Percentiles rank a stretch among this genome's conserved stretches.
These are phyloP conservation scores for Salix purpurea DNA, from an alignment of 345 rosid genomes.

Conservation along the genomic window DNA sequence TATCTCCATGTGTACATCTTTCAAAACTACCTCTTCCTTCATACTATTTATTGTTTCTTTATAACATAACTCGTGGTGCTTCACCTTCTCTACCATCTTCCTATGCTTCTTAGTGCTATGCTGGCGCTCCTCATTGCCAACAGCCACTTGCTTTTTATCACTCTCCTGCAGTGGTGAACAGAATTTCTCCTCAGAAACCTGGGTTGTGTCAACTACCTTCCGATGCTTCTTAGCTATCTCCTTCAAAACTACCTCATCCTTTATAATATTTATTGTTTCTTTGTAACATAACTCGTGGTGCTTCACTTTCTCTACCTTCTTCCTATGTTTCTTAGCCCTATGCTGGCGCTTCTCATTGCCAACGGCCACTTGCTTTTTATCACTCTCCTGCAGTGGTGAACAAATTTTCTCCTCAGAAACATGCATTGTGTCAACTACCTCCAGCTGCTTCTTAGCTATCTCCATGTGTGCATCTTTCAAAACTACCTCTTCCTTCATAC, in stretches of 20 bases:
- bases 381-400: slow-evolving; percentile 4
- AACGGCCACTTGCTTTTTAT: slow-evolving; percentile 4
- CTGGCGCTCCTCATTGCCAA: slow-evolving; percentile 14
- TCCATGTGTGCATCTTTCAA: background rate
- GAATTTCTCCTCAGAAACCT: background rate
- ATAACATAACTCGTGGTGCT: slow-evolving; percentile 4
- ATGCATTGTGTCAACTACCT: too few relatives aligned
- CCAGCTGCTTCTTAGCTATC: background rate
- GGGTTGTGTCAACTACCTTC: background rate
- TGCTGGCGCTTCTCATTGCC: slow-evolving; percentile 13
- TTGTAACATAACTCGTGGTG: slow-evolving; percentile 10
- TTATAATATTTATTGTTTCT: background rate
- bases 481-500: background rate
- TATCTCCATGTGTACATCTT: background rate
- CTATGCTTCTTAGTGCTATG: slow-evolving; percentile 6
- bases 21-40: background rate
- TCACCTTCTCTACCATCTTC: slow-evolving; percentile 17
- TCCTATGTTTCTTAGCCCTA: slow-evolving; percentile 13
- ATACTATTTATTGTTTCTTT: background rate
- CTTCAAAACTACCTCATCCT: background rate
- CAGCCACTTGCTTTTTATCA: slow-evolving; percentile 1
- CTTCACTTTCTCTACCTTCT: slow-evolving; percentile 20
- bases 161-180: slow-evolving; percentile 2
- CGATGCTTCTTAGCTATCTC: background rate
- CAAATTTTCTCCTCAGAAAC: background rate